Evolutionary conservation across 1,139 yeast genomes (phyloP), one percentile per base, ranked within the genome.

Genomic region (Sugiyamaella paludigena): DNA sequence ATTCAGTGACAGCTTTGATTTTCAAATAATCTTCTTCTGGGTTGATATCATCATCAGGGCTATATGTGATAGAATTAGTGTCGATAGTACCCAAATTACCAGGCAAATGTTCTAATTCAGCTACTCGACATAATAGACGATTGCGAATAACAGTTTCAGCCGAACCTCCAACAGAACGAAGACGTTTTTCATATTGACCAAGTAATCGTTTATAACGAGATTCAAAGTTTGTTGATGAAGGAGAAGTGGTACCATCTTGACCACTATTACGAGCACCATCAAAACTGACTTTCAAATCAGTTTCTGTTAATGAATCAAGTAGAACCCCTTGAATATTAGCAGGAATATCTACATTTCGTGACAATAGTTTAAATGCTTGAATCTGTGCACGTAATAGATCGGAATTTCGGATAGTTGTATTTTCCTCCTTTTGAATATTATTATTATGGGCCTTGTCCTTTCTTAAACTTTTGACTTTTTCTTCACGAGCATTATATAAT

Each of bases 311-410:
- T 62, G 37, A 56, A 28, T 58, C 76, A 71, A 52, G 75, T 61
- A 51, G 69, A 52, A 51, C 73, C 72, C 8, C 58, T 48, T 68
- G 72, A n/a, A 71, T 40, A 13, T 57, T 57, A 5, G 58, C 64
- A 1, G 97, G 95, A 43, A 94, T 67, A 61, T 87, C 94, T 56
- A 87, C 62, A 64, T 89, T 95, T 56, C 80, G 84, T 1, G 95
- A 78, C 46, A 92, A 71, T 31, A 89, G 66, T 64, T 89, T 89
- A 57, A 87, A 79, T 0, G 94, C 87, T 28, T 81, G 72, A 27
- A 92, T 68, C 66, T 91, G 98, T 46, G 80, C 76, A 49, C 78
- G 74, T 46, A 89, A 71, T 30, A 83, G 65, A 3, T 70, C 75
- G 24, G 71, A 57, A 62, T 85, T 68, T 64, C 34, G 3, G 6